Evolutionary conservation across 2,329 filamentous ascomycete genomes (phyloP), one percentile per base, ranked within the genome.

Genomic region (Hymenoscyphus occultus): DNA sequence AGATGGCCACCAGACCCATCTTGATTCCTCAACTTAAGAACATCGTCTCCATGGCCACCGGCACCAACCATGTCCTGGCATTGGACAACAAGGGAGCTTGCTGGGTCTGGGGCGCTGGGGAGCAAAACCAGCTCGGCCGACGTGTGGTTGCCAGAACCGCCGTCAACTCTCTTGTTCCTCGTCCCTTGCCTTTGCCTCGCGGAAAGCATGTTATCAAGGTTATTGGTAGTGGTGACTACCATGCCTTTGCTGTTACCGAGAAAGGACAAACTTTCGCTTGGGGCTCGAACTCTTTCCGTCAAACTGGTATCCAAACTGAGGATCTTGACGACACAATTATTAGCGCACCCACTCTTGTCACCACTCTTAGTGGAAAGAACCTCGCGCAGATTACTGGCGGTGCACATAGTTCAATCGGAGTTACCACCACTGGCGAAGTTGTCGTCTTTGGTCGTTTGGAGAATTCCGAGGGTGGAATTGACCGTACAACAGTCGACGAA

Each of bases 251-350:
- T 60, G 83, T 92, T 59, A 84, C 85, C 71, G 84, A 86, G 67
- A 84, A 88, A 35, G 88, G 88, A 48, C 82, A 85, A 39, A 89
- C 94, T 39, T 95, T 87, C 78, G 85, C 88, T 0, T 96, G 92
- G 92, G 92, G 93, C 31, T 81, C 94, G 39, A 96, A 96, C 82
- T 93, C 90, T 78, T 96, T 91, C 77, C 90, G 89, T 68, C 89
- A 96, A 79, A 91, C 90, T 16, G 92, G 90, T 42, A 82, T 89
- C 65, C 80, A 81, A 16, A 82, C 86, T 56, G 81, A 83, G 62
- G 87, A 85, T 14, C 89, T 88, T 39, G 86, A 90, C 61, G 87
- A 90, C 69, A 89, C 89, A 40, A 86, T 89, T 67, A 84, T 96
- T 60, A 83, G 90, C n/a, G 84, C 86, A 70, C 90, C 92, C 2